A percentile compares a stretch with the other conserved stretches of the same genome.
Conservation (phyloP, 1,284 basidiomycete species). For the Coriolopsis trogii region DNA sequence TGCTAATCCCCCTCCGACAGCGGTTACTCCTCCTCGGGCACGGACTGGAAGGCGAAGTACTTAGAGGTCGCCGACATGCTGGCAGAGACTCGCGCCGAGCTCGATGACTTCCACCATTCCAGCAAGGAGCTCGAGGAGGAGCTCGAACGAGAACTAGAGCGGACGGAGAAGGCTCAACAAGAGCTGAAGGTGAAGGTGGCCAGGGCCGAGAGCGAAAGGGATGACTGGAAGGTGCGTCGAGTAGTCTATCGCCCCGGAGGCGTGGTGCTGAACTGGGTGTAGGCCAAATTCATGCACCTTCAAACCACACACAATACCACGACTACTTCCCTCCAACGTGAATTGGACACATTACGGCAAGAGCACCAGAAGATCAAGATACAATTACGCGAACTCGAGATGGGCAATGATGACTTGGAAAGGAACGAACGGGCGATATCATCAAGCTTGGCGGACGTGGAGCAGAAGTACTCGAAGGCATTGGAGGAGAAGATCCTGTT, state of each 20-base stretch:
- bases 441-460: conserved; percentile 90
- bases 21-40: conserved; percentile 53
- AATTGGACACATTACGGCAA: conserved; percentile 83
- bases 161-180: conserved; percentile 85
- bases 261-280: conserved; percentile 5
- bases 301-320: conserved; percentile 91
- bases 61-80: conserved; percentile 85
- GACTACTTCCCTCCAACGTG: conserved; percentile 83
- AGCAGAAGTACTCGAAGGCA: conserved; percentile 87
- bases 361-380: conserved; percentile 81
- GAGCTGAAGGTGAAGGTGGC: conserved; percentile 79
- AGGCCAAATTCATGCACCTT: conserved; percentile 88
- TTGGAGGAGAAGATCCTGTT: conserved; percentile 97
- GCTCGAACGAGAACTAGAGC: conserved; percentile 85
- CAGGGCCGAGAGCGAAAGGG: conserved; percentile 78
- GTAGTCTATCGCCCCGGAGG: neutral
- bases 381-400: conserved; percentile 86
- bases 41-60: conserved; percentile 85
- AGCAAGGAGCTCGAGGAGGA: conserved; percentile 95
- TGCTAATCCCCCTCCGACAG: conserved; percentile 16
- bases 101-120: conserved; percentile 89
- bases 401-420: conserved; percentile 96
- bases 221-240: conserved; percentile 87
- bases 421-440: conserved; percentile 90
- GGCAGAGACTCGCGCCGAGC: conserved; percentile 82